Conservation (phyloP, 139 green algal genomes). For the Tetratostichococcus sp. region DNA sequence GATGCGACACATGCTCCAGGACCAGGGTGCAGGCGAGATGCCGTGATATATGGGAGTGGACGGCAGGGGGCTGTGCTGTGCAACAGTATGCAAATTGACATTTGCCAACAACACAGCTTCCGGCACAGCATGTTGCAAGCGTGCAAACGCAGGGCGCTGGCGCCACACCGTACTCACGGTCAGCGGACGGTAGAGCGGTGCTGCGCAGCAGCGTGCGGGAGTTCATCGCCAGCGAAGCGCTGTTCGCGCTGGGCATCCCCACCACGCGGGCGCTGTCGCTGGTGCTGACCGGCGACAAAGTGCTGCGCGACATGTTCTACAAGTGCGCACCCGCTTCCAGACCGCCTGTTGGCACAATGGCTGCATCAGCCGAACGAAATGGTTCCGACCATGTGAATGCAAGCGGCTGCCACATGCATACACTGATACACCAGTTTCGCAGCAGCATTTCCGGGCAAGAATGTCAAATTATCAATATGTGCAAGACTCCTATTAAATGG, state of each 20-base stretch:
- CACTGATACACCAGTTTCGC: not conserved
- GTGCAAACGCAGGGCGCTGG: constrained; percentile 63
- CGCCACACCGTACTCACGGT: constrained; percentile 87
- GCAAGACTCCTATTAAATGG: not conserved
- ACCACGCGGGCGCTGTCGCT: constrained; percentile 87
- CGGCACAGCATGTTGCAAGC: not conserved
- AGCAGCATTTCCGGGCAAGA: not conserved
- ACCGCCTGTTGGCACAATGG: too few species aligned
- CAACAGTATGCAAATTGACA: too few species aligned
- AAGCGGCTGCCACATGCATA: too few species aligned
- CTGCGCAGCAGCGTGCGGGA: constrained; percentile 81
- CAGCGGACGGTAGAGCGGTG: constrained; percentile 86
- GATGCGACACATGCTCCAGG: too few species aligned
- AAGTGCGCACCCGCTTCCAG: not conserved
- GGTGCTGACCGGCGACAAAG: constrained; percentile 74
- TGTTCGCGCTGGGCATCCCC: constrained; percentile 79
- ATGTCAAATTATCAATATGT: too few species aligned
- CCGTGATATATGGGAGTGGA: too few species aligned
- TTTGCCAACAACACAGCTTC: too few species aligned
- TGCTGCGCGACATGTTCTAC: constrained; percentile 86
- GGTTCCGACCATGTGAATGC: too few species aligned
- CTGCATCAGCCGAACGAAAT: too few species aligned
- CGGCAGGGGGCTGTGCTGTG: too few species aligned
- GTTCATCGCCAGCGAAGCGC: constrained; percentile 85
- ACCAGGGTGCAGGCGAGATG: too few species aligned